A percentile compares a stretch with the other conserved stretches of the same genome.
Evolutionary conservation across 257 asterid genomes (phyloP).

Genomic region (Echites panduratus): DNA sequence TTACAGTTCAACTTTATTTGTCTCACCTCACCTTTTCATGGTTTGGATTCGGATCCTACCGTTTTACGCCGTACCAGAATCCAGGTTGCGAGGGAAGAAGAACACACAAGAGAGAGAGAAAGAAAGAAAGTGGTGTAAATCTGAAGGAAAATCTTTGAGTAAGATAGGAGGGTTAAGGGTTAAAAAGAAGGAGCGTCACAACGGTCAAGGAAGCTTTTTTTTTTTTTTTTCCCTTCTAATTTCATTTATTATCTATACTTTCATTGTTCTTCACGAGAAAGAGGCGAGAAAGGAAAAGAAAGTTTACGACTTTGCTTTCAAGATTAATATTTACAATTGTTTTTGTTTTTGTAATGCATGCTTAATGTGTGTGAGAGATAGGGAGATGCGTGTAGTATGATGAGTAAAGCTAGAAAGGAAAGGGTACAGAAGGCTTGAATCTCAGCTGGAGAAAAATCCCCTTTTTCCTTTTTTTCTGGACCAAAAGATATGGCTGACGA

Average conservation of each 20-base stretch:
- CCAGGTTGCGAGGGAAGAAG: background rate
- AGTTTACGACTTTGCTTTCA: background rate
- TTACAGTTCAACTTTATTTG: background rate
- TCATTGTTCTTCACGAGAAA: conserved; percentile 31
- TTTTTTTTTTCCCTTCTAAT: background rate
- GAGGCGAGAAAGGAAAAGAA: conserved; percentile 11
- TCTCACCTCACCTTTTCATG: background rate
- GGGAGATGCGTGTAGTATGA: conserved; percentile 13
- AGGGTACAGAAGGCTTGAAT: conserved; percentile 41
- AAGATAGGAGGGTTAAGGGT: background rate
- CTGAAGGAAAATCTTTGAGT: conserved; percentile 28
- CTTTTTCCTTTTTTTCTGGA: conserved; percentile 22
- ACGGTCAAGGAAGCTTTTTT: conserved; percentile 23
- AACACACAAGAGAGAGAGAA: conserved; percentile 8
- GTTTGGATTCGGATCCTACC: conserved; percentile 1
- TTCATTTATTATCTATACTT: conserved; percentile 2
- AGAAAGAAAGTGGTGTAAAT: conserved; percentile 20
- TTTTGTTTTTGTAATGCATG: conserved; percentile 4
- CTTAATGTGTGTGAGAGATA: conserved; percentile 21
- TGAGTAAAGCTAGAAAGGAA: conserved; percentile 40
- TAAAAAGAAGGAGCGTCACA: conserved; percentile 20
- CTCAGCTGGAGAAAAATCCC: conserved; percentile 27
- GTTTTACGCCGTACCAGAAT: conserved; percentile 5
- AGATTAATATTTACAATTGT: background rate
- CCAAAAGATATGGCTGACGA: conserved; percentile 60